Evolutionary conservation across 805 yeast genomes (phyloP).

Genomic region (Yamadazyma phyllophila): DNA sequence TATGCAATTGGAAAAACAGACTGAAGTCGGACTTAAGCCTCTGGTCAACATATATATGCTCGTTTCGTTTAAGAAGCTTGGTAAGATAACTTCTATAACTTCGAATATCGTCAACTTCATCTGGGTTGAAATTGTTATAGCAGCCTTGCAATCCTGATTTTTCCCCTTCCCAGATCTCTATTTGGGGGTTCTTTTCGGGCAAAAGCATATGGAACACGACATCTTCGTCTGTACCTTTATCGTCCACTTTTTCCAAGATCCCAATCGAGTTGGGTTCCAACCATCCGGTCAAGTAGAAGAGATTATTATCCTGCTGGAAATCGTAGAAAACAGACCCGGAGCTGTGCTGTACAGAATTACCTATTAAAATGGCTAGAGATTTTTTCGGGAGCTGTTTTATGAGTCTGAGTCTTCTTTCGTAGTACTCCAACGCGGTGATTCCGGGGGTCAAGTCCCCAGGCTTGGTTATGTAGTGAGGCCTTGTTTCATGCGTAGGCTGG

Average conservation of each 20-base stretch:
- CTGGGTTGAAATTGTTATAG: conserved; percentile 82
- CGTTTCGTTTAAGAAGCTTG: conserved; percentile 47
- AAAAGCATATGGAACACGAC: conserved; percentile 75
- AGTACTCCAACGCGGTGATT: conserved; percentile 80
- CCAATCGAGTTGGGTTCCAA: conserved; percentile 81
- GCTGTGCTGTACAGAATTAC: conserved; percentile 70
- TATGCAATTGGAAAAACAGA: conserved; percentile 6
- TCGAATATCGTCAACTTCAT: conserved; percentile 56
- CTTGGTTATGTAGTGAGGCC: conserved; percentile 67
- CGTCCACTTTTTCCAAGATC: conserved; percentile 59
- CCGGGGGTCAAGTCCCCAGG: conserved; percentile 88
- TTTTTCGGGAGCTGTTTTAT: conserved; percentile 56
- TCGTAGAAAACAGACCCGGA: conserved; percentile 90
- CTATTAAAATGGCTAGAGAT: conserved; percentile 72
- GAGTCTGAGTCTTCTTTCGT: conserved; percentile 61
- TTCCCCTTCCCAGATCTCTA: conserved; percentile 94
- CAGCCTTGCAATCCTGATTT: conserved; percentile 87
- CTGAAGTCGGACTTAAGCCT: conserved; percentile 3
- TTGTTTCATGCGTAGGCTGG: conserved; percentile 83
- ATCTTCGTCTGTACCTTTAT: conserved; percentile 45
- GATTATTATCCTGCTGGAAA: conserved; percentile 88
- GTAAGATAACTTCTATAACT: conserved; percentile 43
- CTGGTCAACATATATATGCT: conserved; percentile 54
- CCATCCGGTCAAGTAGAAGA: conserved; percentile 89
- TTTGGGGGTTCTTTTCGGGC: conserved; percentile 72